Evolutionary conservation across 306 rosid species (phyloP), one percentile per base, ranked within the genome.

Genomic region (Cicer judaicum): DNA sequence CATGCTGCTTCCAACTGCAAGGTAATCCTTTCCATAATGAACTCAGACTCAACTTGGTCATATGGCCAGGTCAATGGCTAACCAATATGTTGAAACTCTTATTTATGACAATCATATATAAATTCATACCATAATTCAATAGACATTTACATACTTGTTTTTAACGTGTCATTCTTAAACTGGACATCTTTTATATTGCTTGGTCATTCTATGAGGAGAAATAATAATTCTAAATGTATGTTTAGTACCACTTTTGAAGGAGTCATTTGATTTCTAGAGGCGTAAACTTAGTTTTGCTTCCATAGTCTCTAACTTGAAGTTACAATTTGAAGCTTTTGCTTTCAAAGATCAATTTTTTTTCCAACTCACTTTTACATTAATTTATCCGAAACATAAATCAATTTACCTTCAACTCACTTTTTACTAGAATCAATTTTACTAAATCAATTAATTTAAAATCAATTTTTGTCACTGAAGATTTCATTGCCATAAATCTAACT

Each of bases 1-100:
- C 91, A 95, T 60, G 98, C 97, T 44, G 93, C 98, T 79, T 87
- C 97, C 19, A 90, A 95, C 87, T 90, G 97, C 92, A 95, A 95
- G 98, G 98, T 90, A 78, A 46, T 63, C 24, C 12, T 48, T 36
- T 54, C 11, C 42, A 60, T 50, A 8, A 2, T 11, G 10, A 39
- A 14, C 7, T 19, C 10, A 47, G 1, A n/a, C 59, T 55, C 70
- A 21, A 10, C 34, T 55, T 9, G 12, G 7, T 4, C 38, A 5
- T 19, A 34, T 19, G 38, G 19, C 1, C 12, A 8, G 57, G 24
- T 52, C 24, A 7, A 7, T 7, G 5, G 21, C 57, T 8, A 14
- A 14, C 21, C n/a, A 7, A 13, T 48, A 13, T 48, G n/a, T 48
- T 1, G 53, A 48, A 48, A 21, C 24, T 21, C 24, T 21, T 21